These are phyloP conservation scores for Pythium graminicola DNA, from an alignment of 352 stramenopile genomes.

Conservation along the genomic window DNA sequence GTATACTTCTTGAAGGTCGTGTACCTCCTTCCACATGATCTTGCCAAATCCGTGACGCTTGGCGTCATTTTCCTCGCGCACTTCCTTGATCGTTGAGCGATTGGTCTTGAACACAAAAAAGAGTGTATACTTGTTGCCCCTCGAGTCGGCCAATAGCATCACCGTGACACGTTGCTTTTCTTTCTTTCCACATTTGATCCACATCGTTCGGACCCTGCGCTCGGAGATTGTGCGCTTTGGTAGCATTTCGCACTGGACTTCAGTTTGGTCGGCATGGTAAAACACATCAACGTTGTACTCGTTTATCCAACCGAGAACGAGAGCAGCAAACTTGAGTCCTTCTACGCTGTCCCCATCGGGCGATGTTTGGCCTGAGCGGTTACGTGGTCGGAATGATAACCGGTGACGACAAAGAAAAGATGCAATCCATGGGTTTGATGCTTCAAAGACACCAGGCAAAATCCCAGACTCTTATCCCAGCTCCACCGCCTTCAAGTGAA, in stretches of 20 bases:
- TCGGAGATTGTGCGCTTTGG: slow-evolving; percentile 11
- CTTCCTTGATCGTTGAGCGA: slow-evolving; percentile 1
- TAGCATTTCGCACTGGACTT: slow-evolving; percentile 15
- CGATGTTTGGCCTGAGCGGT: background rate
- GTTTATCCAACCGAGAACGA: background rate
- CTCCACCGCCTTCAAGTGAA: slow-evolving; percentile 6
- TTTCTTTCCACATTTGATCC: slow-evolving; percentile 18
- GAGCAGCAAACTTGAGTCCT: background rate
- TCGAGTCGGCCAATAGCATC: slow-evolving; percentile 23
- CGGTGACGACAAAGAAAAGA: slow-evolving; percentile 8
- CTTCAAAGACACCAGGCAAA: background rate
- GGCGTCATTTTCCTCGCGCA: slow-evolving; percentile 15
- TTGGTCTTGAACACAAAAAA: slow-evolving; percentile 27
- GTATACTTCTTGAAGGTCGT: slow-evolving; percentile 1
- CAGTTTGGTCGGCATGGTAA: slow-evolving; percentile 14
- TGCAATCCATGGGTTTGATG: background rate
- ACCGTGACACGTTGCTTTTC: slow-evolving; percentile 28
- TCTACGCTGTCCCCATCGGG: slow-evolving; percentile 7
- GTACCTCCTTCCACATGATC: slow-evolving; percentile 13
- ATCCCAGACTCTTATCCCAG: background rate
- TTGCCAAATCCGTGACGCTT: slow-evolving; percentile 9
- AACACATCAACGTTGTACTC: background rate
- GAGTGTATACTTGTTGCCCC: slow-evolving; percentile 23
- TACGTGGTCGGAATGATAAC: slow-evolving; percentile 6
- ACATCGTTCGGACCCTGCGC: slow-evolving; percentile 3